Evolutionary conservation across 2,329 filamentous ascomycete species (phyloP).

Genomic region (Bimuria novae-zelandiae): DNA sequence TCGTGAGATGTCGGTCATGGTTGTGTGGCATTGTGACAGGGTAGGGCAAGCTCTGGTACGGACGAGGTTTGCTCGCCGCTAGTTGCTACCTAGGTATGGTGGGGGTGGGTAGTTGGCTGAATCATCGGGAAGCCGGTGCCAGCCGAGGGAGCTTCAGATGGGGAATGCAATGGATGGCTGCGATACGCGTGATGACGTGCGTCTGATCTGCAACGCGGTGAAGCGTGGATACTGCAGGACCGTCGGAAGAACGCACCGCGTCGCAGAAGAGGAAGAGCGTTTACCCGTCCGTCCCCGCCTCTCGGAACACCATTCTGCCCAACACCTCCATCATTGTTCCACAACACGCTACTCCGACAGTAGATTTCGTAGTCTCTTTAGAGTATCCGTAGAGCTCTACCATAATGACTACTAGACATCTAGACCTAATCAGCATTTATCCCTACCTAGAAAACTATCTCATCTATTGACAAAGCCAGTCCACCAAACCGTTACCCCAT

Average conservation of each 20-base stretch:
- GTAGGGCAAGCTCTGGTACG: neutral
- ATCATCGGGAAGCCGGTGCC: neutral
- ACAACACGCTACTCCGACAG: neutral
- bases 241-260: too few relatives aligned
- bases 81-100: neutral
- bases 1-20: conserved; percentile 32
- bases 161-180: neutral
- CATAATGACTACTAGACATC: too few relatives aligned
- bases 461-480: neutral
- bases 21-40: conserved; percentile 4
- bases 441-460: too few relatives aligned
- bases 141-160: neutral
- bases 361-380: too few relatives aligned
- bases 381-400: too few relatives aligned
- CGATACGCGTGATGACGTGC: neutral
- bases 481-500: neutral
- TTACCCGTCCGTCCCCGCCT: conserved; percentile 2
- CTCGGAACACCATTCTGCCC: conserved; percentile 6
- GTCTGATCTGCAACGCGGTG: conserved; percentile 2
- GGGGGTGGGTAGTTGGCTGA: neutral
- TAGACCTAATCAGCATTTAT: too few relatives aligned
- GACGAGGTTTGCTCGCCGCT: neutral
- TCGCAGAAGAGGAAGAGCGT: too few relatives aligned
- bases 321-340: too few relatives aligned
- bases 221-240: conserved; percentile 4